Evolutionary conservation across 441 rosid species (phyloP).

Genomic region (Erysimum cheiri): DNA sequence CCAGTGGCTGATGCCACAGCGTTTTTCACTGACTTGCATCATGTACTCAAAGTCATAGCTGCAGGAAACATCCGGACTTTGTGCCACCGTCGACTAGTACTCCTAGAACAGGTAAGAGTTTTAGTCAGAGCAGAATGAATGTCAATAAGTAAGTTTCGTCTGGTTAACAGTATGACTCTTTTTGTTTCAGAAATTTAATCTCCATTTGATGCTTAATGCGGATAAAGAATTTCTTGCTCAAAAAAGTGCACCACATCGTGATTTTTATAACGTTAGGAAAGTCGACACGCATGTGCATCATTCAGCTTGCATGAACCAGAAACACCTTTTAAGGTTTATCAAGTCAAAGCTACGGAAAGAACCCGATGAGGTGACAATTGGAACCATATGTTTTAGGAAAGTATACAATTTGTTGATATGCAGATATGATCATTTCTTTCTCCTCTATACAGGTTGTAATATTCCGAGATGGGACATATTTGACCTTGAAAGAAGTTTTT

Average conservation of each 20-base stretch:
- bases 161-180: constrained; percentile 31
- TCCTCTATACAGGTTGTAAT: constrained; percentile 82
- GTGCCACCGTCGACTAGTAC: constrained; percentile 92
- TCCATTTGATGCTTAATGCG: constrained; percentile 99
- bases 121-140: not conserved
- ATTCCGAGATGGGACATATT: constrained; percentile 96
- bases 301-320: constrained; percentile 99
- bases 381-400: constrained; percentile 15
- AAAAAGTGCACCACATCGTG: constrained; percentile 99
- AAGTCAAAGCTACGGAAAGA: constrained; percentile 98
- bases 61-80: constrained; percentile 93
- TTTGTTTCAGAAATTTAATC: constrained; percentile 84
- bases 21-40: constrained; percentile 97
- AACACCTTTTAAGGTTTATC: constrained; percentile 96
- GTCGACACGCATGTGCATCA: constrained; percentile 99
- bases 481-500: constrained; percentile 96
- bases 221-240: constrained; percentile 97
- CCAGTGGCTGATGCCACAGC: constrained; percentile 95
- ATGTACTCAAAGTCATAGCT: constrained; percentile 85
- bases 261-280: constrained; percentile 96
- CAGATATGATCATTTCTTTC: constrained; percentile 2
- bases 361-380: constrained; percentile 85
- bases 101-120: constrained; percentile 82
- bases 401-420: not conserved
- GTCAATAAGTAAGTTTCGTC: constrained; percentile 19